Conservation (phyloP, 768 basidiomycete species). For the Boletus tomentosulus region DNA sequence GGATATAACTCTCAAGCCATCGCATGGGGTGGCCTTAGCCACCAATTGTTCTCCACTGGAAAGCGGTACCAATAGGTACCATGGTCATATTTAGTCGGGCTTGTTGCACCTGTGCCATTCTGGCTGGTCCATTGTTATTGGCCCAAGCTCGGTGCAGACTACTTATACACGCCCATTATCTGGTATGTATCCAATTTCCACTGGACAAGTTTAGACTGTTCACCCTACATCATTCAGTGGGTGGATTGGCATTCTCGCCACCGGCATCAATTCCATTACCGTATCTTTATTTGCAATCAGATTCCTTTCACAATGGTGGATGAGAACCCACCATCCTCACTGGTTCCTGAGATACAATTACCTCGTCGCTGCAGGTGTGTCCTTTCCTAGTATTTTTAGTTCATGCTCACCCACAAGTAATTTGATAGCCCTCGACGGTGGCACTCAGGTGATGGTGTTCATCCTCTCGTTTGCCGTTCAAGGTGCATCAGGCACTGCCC, state of each 20-base stretch:
- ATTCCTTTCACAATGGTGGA: conserved; percentile 36
- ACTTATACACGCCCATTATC: conserved; percentile 29
- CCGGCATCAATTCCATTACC: conserved; percentile 27
- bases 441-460: conserved; percentile 51
- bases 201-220: not conserved
- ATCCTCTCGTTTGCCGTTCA: conserved; percentile 48
- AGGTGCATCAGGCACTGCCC: conserved; percentile 45
- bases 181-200: conserved; percentile 15
- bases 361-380: conserved; percentile 38
- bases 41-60: conserved; percentile 35
- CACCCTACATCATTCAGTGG: not conserved
- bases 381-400: not conserved
- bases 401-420: not conserved
- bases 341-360: conserved; percentile 40
- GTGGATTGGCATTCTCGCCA: conserved; percentile 14
- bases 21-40: conserved; percentile 37
- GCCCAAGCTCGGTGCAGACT: conserved; percentile 29
- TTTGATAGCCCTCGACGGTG: conserved; percentile 33
- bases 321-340: conserved; percentile 32
- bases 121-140: conserved; percentile 36
- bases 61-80: conserved; percentile 43
- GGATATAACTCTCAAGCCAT: conserved; percentile 33
- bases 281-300: conserved; percentile 18
- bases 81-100: conserved; percentile 30
- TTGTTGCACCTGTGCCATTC: conserved; percentile 38